Evolutionary conservation across 306 rosid species (phyloP).

Genomic region (Herpetospermum pedunculosum): DNA sequence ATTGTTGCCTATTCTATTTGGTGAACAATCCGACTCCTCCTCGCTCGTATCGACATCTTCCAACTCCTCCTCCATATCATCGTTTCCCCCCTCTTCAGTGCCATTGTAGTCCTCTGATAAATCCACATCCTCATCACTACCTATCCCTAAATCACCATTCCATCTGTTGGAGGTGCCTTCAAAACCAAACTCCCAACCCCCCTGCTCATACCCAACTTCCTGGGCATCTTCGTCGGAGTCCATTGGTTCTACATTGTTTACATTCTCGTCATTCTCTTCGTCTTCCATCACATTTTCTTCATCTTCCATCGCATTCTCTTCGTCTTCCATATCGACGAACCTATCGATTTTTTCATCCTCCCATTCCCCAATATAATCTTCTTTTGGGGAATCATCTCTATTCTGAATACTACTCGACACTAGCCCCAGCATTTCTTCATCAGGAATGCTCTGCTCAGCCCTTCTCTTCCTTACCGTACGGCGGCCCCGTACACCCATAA

Average conservation of each 20-base stretch:
- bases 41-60: slow-evolving; percentile 60
- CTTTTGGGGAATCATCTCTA: slow-evolving; percentile 49
- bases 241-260: slow-evolving; percentile 45
- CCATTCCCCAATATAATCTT: slow-evolving; percentile 62
- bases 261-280: slow-evolving; percentile 12
- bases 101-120: slow-evolving; percentile 70
- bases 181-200: slow-evolving; percentile 73
- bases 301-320: slow-evolving; percentile 18
- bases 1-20: slow-evolving; percentile 34
- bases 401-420: slow-evolving; percentile 31
- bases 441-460: slow-evolving; percentile 53
- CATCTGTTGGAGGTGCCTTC: slow-evolving; percentile 51
- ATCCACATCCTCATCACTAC: slow-evolving; percentile 69
- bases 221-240: slow-evolving; percentile 78
- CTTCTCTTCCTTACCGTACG: slow-evolving; percentile 81
- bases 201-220: slow-evolving; percentile 67
- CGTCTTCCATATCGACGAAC: slow-evolving; percentile 32
- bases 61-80: slow-evolving; percentile 41
- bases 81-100: slow-evolving; percentile 50
- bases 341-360: slow-evolving; percentile 43
- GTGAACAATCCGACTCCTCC: slow-evolving; percentile 60
- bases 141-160: slow-evolving; percentile 38
- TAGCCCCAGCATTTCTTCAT: slow-evolving; percentile 37
- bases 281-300: neutral
- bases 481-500: slow-evolving; percentile 74